Base-by-base conservation (phyloP, 2,329 filamentous ascomycete genomes). In the Alternaria sp. region DNA sequence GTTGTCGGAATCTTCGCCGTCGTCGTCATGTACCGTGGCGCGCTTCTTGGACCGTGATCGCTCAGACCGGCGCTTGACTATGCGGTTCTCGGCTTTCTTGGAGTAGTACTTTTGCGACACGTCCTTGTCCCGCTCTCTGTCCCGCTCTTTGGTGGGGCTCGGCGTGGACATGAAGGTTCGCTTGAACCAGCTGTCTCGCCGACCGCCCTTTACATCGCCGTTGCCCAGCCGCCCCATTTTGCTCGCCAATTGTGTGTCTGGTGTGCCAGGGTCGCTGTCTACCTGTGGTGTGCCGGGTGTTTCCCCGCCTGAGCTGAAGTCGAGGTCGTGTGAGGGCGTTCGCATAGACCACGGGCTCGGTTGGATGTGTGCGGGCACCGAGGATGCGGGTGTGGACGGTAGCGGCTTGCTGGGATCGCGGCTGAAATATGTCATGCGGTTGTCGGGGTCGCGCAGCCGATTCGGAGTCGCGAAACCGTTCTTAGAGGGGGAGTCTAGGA, bases 401-500 rank as follows among this genome's bases (percentile, higher is more conserved):
- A 83, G 74, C 15, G 81, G 78, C 70, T 81, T 83, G 46, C 45
- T 61, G 64, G 54, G 59, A 43, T 73, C 69, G 47, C 78, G 72
- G 8, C 72, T 68, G 76, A 87, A 87, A 62, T 83, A 81, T 77
- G 81, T 84, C 19, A 82, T 79, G 66, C 86, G 82, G 36, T 81
- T 82, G 67, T 84, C 81, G 28, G 85, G 84, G 57, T 84, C 81
- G 68, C 83, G 83, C 56, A 86, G 79, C 47, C 81, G 79, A 61
- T 72, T 76, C 19, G 76, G 75, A 8, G 76, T 78, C 43, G 71
- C 68, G 67, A 78, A 79, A 30, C 61, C 67, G 45, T 75, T 70
- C 72, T 88, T 89, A 55, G 81, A 77, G 6, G 87, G 80, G 28
- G 82, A 83, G 59, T 83, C 79, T 71, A 82, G 79, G 25, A 77